Evolutionary conservation across 129 eudicot genomes (phyloP), one percentile per base, ranked within the genome.

Genomic region (Escallonia herrerae): DNA sequence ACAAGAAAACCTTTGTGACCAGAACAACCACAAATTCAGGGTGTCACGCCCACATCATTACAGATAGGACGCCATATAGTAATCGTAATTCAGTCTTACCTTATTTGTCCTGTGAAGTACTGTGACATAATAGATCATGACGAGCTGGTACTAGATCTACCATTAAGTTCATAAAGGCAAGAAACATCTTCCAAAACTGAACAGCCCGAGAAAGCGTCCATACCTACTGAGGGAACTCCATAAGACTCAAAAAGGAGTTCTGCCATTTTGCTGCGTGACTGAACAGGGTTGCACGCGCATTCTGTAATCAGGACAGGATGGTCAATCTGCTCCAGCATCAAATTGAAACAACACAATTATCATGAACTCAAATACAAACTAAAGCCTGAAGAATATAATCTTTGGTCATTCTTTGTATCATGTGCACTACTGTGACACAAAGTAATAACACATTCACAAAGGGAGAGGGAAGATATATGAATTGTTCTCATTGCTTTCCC

Each of bases 191-290:
- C 33, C 33, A 22, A 22, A 22, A 22, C 33, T 22, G 33, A 22
- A 22, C 33, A 22, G 33, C 33, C 33, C 0, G 33, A 22, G 33
- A 51, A 61, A 9, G 66, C 12, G 66, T 33, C 38, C 62, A 69
- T 88, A 93, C 98, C 98, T 77, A 93, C 84, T 56, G 98, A 88
- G 56, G 98, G 96, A 77, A 93, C 98, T 71, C 98, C 98, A 74
- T 93, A 93, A 53, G 95, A 71, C 73, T 93, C 98, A 37, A 93
- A 93, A 55, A 93, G 83, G 68, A 93, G 96, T 82, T 93, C 98
- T 44, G 90, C 95, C 98, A 93, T 93, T 83, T 75, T 93, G 82
- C 91, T 81, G 69, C 98, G 98, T 48, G 98, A 93, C 8, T 84
- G 90, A 56, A 83, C 79, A 8, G 96, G 98, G 74, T 88, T 93